phyloP scores from a whole-genome alignment of 371 early-diverging fungal genomes.

The Saksenaea vasiformis region DNA sequence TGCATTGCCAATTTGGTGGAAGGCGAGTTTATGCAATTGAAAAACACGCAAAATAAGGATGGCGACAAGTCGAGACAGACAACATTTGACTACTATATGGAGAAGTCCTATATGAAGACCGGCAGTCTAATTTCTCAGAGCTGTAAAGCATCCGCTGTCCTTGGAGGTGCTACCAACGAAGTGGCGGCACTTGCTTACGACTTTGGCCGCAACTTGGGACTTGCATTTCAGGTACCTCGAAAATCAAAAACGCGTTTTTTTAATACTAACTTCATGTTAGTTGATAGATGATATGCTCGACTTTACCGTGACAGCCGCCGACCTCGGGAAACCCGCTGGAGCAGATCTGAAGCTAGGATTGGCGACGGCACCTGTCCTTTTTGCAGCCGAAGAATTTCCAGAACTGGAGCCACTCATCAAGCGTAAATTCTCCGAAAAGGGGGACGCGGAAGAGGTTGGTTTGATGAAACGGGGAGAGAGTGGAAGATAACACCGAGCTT shows the following conservation, averaged over 20 bases:
- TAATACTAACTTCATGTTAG: constrained; percentile 34
- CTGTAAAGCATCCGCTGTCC: constrained; percentile 84
- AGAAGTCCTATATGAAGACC: constrained; percentile 95
- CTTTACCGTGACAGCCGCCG: constrained; percentile 76
- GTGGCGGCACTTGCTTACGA: constrained; percentile 76
- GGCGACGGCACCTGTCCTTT: constrained; percentile 93
- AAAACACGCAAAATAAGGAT: constrained; percentile 58
- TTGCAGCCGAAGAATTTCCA: constrained; percentile 88
- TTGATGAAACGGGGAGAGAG: background rate
- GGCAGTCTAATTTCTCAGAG: constrained; percentile 94
- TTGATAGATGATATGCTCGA: constrained; percentile 93
- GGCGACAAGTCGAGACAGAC: constrained; percentile 22
- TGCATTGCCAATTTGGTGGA: constrained; percentile 93
- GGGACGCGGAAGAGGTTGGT: constrained; percentile 62
- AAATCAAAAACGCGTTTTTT: background rate
- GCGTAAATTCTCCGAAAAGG: constrained; percentile 75
- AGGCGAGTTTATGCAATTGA: constrained; percentile 96
- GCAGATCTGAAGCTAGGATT: constrained; percentile 86
- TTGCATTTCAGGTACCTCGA: constrained; percentile 86
- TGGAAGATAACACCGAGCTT: no score
- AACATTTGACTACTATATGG: constrained; percentile 78
- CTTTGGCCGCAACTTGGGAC: constrained; percentile 88
- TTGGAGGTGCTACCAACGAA: constrained; percentile 77
- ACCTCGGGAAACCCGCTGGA: constrained; percentile 89
- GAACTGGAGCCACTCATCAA: constrained; percentile 84